phyloP scores from a whole-genome alignment of 1,139 yeast species.

The Maudiozyma humilis region DNA sequence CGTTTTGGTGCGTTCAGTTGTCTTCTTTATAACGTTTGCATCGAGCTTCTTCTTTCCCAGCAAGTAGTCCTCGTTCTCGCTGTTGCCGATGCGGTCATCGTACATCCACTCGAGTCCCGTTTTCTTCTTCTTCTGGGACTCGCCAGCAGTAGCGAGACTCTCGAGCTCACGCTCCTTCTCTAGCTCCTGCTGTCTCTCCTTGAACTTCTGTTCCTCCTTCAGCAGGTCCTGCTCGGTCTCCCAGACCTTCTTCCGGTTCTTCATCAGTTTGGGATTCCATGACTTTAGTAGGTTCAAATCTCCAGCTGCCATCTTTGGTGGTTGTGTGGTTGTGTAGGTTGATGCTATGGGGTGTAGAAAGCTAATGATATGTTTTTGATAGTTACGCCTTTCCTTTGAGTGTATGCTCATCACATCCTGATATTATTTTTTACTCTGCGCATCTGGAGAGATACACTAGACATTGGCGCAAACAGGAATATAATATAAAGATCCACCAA shows the following conservation, averaged over 20 bases:
- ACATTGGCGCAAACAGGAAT: no score
- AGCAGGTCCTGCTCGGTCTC: constrained; percentile 70
- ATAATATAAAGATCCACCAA: no score
- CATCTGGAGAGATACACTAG: no score
- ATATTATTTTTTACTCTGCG: no score
- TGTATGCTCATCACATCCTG: no score
- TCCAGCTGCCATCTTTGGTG: constrained; percentile 47
- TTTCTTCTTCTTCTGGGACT: constrained; percentile 35
- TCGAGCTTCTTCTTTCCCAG: constrained; percentile 45
- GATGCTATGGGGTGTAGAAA: no score
- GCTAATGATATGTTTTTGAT: no score
- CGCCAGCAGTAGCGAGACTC: constrained; percentile 37
- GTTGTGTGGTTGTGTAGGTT: neutral
- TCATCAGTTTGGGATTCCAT: constrained; percentile 86
- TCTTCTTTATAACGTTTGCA: constrained; percentile 23
- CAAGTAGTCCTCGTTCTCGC: constrained; percentile 40
- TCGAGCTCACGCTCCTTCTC: constrained; percentile 55
- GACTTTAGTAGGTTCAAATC: constrained; percentile 86
- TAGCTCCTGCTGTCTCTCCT: constrained; percentile 58
- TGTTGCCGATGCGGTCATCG: constrained; percentile 35
- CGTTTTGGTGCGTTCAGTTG: neutral
- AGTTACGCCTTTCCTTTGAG: no score
- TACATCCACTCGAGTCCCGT: constrained; percentile 82
- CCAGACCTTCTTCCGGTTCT: constrained; percentile 85
- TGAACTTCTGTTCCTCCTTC: constrained; percentile 58